Percentiles rank a stretch among this genome's conserved stretches.
phyloP scores from a whole-genome alignment of 169 alveolate species.

The Babesia caballi region DNA sequence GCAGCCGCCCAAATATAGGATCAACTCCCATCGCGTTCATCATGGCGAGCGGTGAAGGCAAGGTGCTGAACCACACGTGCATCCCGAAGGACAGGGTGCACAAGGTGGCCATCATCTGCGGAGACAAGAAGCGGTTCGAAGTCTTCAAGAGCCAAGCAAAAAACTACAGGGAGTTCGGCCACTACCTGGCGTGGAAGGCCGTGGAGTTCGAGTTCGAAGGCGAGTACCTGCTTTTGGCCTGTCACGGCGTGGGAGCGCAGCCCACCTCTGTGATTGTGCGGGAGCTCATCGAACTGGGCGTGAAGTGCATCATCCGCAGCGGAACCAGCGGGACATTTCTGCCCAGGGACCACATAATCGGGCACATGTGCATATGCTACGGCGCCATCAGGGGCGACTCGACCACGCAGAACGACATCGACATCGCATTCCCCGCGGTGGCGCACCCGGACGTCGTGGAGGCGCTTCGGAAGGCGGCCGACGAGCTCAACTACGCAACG shows the following conservation, averaged over 20 bases:
- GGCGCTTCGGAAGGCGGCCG: conserved; percentile 35
- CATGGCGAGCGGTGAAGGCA: background rate
- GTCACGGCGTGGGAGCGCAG: conserved; percentile 38
- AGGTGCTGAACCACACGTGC: conserved; percentile 2
- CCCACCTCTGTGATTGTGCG: conserved; percentile 13
- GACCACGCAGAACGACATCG: conserved; percentile 4
- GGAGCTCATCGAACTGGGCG: conserved; percentile 35
- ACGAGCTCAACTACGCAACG: background rate
- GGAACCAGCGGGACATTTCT: conserved; percentile 14
- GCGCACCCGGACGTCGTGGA: conserved; percentile 52
- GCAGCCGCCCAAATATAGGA: too few species aligned
- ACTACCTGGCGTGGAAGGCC: conserved; percentile 32
- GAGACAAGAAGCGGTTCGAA: conserved; percentile 30
- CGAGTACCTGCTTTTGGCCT: conserved; percentile 19
- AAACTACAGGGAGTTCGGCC: conserved; percentile 30
- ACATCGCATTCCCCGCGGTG: conserved; percentile 37
- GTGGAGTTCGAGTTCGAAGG: conserved; percentile 31
- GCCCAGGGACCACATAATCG: conserved; percentile 11
- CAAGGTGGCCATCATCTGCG: conserved; percentile 49
- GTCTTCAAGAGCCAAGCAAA: background rate
- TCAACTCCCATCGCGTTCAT: too few species aligned
- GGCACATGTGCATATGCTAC: conserved; percentile 30
- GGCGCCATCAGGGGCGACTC: conserved; percentile 34
- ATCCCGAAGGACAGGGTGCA: conserved; percentile 31
- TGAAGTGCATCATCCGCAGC: conserved; percentile 28